Conservation (phyloP, 495 filamentous ascomycete genomes). For the Neurospora sp. region DNA sequence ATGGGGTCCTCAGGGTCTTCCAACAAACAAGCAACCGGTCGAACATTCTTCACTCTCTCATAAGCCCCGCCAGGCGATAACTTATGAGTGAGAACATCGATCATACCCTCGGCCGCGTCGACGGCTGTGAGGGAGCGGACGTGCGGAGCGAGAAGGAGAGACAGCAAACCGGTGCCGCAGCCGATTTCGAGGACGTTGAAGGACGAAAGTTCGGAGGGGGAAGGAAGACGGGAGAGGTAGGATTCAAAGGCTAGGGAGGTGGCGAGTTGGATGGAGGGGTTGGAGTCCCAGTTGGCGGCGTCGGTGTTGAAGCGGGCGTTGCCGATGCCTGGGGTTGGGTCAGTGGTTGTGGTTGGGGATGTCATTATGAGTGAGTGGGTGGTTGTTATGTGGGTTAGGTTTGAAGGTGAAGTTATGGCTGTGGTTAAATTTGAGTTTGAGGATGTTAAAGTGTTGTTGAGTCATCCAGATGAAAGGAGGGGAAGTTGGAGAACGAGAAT, state of each 20-base stretch:
- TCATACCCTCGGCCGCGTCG: constrained; percentile 44
- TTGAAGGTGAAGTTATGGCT: neutral
- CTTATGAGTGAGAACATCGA: constrained; percentile 36
- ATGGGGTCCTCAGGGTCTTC: constrained; percentile 14
- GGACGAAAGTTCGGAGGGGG: neutral
- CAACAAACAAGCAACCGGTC: constrained; percentile 8
- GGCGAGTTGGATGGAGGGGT: constrained; percentile 25
- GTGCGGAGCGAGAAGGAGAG: constrained; percentile 33
- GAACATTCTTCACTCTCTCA: constrained; percentile 10
- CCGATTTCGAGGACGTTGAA: constrained; percentile 45
- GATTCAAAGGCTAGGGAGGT: constrained; percentile 20
- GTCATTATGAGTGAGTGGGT: neutral
- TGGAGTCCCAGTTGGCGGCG: constrained; percentile 29
- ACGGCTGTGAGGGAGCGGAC: constrained; percentile 36
- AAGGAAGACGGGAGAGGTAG: constrained; percentile 18
- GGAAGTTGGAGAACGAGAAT: neutral
- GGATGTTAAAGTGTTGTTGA: neutral
- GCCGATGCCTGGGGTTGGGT: neutral
- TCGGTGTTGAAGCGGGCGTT: constrained; percentile 31
- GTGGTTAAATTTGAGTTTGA: neutral
- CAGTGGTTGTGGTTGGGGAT: neutral
- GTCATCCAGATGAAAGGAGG: neutral
- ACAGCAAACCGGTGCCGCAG: constrained; percentile 47
- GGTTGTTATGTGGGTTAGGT: neutral
- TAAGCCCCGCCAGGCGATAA: constrained; percentile 12